Base-by-base conservation (phyloP, 164 flowering plant genomes). In the Macadamia tetraphylla region DNA sequence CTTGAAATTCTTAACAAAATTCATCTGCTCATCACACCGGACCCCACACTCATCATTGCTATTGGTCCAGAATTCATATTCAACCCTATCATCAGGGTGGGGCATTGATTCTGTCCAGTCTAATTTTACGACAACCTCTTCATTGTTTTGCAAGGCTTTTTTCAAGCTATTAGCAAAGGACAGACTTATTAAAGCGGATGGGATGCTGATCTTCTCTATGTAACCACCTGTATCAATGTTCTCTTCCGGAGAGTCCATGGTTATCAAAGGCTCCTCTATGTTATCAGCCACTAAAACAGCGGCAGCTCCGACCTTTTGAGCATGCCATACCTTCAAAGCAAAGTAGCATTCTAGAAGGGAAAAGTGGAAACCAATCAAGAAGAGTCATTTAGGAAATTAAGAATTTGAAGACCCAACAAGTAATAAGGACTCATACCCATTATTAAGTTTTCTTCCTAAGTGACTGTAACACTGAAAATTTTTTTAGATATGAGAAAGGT, bases 61-160 rank as follows among this genome's bases (percentile, higher is more conserved):
- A 64, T 90, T 93, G 29, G 98, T 93, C 98, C 98, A 93, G 13
- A 93, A 75, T 77, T 93, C 97, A 67, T 90, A 93, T 78, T 90
- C 97, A 1, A 90, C 98, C 74, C 95, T 72, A 56, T 84, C 76
- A 69, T 93, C 98, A 9, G 98, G 98, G 72, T 93, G 92, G 31
- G 98, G 94, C 79, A 93, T 64, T 0, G 98, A 85, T 71, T 90
- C 97, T 63, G 82, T 78, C 98, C 98, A 93, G 78, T 93, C 98
- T 42, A 93, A 30, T 71, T 81, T 86, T 51, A 93, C 30, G 48
- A 80, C 57, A 1, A 91, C 86, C 5, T 84, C 80, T n/a, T 89
- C 80, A 0, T 76, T 81, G 43, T 83, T 81, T 57, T 71, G 73
- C 44, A 84, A 57, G 4, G 90, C 85, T 51, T 81, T 67, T 82